These are phyloP conservation scores for Euclidium syriacum DNA, from an alignment of 345 rosid genomes.

Conservation along the genomic window DNA sequence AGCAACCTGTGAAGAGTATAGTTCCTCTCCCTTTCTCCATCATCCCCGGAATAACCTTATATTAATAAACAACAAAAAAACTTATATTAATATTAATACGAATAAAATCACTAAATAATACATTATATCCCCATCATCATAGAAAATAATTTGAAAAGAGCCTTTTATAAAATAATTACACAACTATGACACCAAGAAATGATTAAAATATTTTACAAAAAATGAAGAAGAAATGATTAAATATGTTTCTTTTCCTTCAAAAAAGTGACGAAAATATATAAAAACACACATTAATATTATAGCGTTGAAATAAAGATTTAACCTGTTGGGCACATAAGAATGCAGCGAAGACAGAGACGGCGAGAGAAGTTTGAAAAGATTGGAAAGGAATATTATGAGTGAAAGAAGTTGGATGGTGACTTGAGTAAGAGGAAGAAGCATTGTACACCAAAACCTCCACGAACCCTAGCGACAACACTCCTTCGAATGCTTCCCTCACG, in stretches of 20 bases:
- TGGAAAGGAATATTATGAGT: conserved; percentile 51
- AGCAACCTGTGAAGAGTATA: conserved; percentile 86
- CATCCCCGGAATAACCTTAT: conserved; percentile 84
- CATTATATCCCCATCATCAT: too few species aligned
- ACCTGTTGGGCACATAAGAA: conserved; percentile 90
- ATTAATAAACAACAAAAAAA: too few species aligned
- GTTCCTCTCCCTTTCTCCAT: conserved; percentile 89
- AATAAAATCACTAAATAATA: too few species aligned
- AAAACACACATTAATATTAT: too few species aligned
- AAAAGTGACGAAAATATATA: too few species aligned
- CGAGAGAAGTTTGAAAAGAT: conserved; percentile 68
- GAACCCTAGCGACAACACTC: conserved; percentile 85
- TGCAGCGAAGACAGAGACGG: conserved; percentile 72
- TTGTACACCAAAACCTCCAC: conserved; percentile 88
- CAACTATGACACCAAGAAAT: too few species aligned
- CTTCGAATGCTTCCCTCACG: conserved; percentile 90
- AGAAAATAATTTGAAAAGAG: too few species aligned
- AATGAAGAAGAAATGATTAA: too few species aligned
- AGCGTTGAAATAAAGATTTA: neutral
- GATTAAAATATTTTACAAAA: too few species aligned
- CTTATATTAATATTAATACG: too few species aligned
- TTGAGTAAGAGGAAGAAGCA: conserved; percentile 43
- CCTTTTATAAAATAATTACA: too few species aligned
- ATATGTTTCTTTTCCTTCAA: too few species aligned
- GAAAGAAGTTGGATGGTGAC: conserved; percentile 51